These are phyloP conservation scores for Triticum aestivum DNA, from an alignment of 176 grass and related monocot genomes.

Conservation along the genomic window DNA sequence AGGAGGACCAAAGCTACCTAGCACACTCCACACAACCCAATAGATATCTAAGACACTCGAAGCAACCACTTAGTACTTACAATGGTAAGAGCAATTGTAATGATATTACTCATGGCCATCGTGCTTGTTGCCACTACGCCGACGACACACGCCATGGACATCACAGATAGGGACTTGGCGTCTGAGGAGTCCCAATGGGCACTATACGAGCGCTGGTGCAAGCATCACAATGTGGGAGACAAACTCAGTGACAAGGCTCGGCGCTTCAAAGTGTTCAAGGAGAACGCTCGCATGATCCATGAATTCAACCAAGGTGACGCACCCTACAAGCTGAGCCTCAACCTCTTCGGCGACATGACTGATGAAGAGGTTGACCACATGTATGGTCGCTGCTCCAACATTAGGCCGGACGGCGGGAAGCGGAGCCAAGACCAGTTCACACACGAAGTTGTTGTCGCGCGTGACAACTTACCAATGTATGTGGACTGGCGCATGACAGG, in stretches of 20 bases:
- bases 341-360: constrained; percentile 54
- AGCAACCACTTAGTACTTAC: no score
- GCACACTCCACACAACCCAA: no score
- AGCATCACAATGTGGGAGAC: constrained; percentile 15
- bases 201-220: constrained; percentile 48
- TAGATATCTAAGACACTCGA: no score
- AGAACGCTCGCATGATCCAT: constrained; percentile 40
- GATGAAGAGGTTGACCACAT: constrained; percentile 26
- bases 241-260: constrained; percentile 26
- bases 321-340: constrained; percentile 46
- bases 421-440: background rate
- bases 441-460: constrained; percentile 3
- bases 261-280: constrained; percentile 52
- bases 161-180: constrained; percentile 31
- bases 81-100: no score
- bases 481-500: background rate
- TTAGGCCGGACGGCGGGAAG: background rate
- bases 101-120: background rate
- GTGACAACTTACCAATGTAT: background rate
- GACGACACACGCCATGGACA: background rate
- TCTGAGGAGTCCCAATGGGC: constrained; percentile 39
- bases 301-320: constrained; percentile 30
- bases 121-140: background rate
- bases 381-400: constrained; percentile 1
- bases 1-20: no score